Evolutionary conservation across 1,139 yeast species (phyloP), one percentile per base, ranked within the genome.

Genomic region (Taphrina wiesneri): DNA sequence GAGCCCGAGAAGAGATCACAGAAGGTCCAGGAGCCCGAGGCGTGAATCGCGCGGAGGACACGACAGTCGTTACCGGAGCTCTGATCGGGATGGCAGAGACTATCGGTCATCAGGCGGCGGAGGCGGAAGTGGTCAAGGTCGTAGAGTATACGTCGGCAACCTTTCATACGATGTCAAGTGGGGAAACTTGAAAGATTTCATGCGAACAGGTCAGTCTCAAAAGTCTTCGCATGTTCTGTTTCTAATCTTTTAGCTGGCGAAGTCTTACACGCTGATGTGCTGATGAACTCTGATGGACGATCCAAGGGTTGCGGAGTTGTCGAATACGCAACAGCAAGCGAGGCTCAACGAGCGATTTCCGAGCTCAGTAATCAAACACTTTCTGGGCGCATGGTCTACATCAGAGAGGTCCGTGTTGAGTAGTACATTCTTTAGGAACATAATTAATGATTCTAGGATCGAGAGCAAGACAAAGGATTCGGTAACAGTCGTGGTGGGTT

Each of bases 251-350:
- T 43, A 73, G 86, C 86, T 51, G 96, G 96, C 69, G 83, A 82
- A 43, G 90, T 93, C 61, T 82, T 87, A 21, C 84, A 90, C 71
- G 96, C 97, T 1, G 97, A 92, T 75, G 87, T 93, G 66, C 88
- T 92, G 67, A 86, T 87, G n/a, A 82, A 84, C 67, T 83, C 87
- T 71, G 96, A 96, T 66, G 89, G 90, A 73, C 87, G 92, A 67
- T 78, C 76, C 81, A 95, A 79, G 92, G 99, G 70, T 88, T 76
- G 79, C 66, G 80, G 81, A 62, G 90, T 97, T 21, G 97, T 93
- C 47, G 98, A 93, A 76, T 93, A 88, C 74, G 80, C 85, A 15
- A 80, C 81, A 63, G 80, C 82, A 67, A 86, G 83, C 25, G 90
- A 86, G 68, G 98, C 92, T 1, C 83, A 82, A 66, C 81, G 79